phyloP scores from a whole-genome alignment of 495 filamentous ascomycete species.

The Xylaria nigripes region DNA sequence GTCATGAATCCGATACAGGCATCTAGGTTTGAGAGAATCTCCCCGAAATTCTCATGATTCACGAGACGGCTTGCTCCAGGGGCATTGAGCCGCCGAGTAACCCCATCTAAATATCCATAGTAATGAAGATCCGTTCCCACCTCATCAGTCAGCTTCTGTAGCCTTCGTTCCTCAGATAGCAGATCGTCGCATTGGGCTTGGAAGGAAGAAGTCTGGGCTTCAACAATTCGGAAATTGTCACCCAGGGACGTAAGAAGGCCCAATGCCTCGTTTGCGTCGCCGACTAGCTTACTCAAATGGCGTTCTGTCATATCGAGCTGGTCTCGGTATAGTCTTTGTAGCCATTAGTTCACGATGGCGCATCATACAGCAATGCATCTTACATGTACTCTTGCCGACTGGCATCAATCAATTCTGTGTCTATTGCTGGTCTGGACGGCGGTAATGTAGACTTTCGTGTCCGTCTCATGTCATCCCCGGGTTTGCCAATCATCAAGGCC shows the following conservation, averaged over 20 bases:
- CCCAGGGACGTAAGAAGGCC: conserved; percentile 66
- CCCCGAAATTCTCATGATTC: conserved; percentile 69
- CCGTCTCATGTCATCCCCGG: conserved; percentile 49
- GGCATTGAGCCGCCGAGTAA: conserved; percentile 82
- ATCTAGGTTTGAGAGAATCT: conserved; percentile 78
- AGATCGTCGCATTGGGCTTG: conserved; percentile 85
- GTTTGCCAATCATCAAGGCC: conserved; percentile 29
- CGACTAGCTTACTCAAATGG: conserved; percentile 73
- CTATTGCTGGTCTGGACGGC: conserved; percentile 46
- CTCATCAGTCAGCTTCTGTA: conserved; percentile 67
- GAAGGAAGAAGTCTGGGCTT: conserved; percentile 83
- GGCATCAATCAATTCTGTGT: conserved; percentile 61
- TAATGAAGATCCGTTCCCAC: conserved; percentile 82
- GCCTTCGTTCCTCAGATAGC: conserved; percentile 64
- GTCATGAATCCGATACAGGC: conserved; percentile 87
- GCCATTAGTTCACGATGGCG: conserved; percentile 4
- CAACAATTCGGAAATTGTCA: conserved; percentile 75
- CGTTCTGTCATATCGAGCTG: conserved; percentile 70
- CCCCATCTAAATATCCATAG: conserved; percentile 84
- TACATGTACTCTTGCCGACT: conserved; percentile 84
- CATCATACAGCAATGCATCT: conserved; percentile 14
- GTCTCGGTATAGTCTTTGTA: conserved; percentile 59
- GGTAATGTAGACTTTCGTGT: background rate
- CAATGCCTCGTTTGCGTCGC: conserved; percentile 64
- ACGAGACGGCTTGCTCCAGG: conserved; percentile 80